Evolutionary conservation across 2,329 filamentous ascomycete genomes (phyloP).

Genomic region (Penicillium sp.): DNA sequence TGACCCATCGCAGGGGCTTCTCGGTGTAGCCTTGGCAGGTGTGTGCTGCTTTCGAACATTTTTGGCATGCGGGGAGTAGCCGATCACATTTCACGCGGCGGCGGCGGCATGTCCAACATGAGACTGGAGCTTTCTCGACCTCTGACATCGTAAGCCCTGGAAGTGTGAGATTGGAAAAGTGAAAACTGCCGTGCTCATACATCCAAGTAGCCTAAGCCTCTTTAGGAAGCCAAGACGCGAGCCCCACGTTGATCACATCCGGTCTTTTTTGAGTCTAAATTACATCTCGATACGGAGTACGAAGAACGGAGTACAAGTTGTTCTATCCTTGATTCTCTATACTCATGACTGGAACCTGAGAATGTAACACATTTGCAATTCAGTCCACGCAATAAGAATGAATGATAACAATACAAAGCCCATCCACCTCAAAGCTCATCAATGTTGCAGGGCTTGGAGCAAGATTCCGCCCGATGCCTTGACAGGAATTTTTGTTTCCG

Average conservation of each 20-base stretch:
- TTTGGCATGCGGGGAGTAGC: constrained; percentile 9
- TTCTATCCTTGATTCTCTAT: too few relatives aligned
- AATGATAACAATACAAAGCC: neutral
- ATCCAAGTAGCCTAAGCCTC: neutral
- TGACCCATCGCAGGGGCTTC: constrained; percentile 14
- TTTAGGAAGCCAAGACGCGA: constrained; percentile 9
- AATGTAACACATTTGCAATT: neutral
- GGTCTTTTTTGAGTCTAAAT: neutral
- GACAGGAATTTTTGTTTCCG: constrained; percentile 4
- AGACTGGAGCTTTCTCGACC: constrained; percentile 2
- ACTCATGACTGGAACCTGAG: too few relatives aligned
- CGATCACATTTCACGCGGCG: constrained; percentile 18
- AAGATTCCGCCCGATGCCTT: neutral
- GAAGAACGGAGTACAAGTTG: too few relatives aligned
- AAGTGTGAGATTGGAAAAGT: neutral
- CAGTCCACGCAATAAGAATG: neutral
- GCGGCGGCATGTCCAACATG: constrained; percentile 19
- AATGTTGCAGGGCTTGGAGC: constrained; percentile 4
- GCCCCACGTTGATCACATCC: neutral
- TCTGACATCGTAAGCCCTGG: neutral
- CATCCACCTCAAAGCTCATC: neutral
- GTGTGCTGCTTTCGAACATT: constrained; percentile 4
- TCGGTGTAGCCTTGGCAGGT: constrained; percentile 14
- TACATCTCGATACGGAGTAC: neutral
- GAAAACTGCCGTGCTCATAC: neutral